Percentiles rank a stretch among this genome's conserved stretches.
phyloP scores from a whole-genome alignment of 176 grass and related monocot species.

The Raddia guianensis region DNA sequence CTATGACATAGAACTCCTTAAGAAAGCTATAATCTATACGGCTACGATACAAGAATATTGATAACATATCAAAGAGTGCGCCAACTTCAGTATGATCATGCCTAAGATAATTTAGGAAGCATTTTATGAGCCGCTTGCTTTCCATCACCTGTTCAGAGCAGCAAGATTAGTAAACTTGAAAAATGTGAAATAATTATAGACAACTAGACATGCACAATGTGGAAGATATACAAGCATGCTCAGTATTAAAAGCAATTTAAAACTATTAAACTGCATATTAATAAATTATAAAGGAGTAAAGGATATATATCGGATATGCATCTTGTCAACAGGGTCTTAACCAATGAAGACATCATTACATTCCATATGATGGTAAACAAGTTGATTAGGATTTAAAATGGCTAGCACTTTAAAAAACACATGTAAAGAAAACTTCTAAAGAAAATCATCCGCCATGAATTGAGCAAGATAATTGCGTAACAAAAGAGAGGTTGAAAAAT shows the following conservation, averaged over 20 bases:
- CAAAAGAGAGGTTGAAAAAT: neutral
- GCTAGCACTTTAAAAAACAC: neutral
- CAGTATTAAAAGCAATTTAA: neutral
- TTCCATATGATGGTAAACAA: constrained; percentile 6
- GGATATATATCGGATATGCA: neutral
- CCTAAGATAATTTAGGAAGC: constrained; percentile 95
- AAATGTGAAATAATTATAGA: neutral
- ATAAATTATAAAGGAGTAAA: neutral
- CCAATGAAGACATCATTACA: neutral
- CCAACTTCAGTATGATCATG: constrained; percentile 85
- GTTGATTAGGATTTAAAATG: constrained; percentile 3
- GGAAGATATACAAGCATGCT: neutral
- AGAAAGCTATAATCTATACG: constrained; percentile 98
- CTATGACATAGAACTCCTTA: constrained; percentile 97
- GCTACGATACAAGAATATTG: constrained; percentile 95
- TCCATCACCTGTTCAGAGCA: constrained; percentile 82
- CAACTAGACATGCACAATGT: neutral
- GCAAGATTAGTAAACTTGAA: constrained; percentile 32
- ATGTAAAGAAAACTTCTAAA: neutral
- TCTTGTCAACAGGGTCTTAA: neutral
- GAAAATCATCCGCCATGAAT: neutral
- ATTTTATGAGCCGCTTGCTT: constrained; percentile 97
- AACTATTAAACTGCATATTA: constrained; percentile 12
- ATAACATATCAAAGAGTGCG: constrained; percentile 98
- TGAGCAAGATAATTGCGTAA: neutral